These are phyloP conservation scores for Epichloe hybrida DNA, from an alignment of 2,329 filamentous ascomycete genomes.

Conservation along the genomic window DNA sequence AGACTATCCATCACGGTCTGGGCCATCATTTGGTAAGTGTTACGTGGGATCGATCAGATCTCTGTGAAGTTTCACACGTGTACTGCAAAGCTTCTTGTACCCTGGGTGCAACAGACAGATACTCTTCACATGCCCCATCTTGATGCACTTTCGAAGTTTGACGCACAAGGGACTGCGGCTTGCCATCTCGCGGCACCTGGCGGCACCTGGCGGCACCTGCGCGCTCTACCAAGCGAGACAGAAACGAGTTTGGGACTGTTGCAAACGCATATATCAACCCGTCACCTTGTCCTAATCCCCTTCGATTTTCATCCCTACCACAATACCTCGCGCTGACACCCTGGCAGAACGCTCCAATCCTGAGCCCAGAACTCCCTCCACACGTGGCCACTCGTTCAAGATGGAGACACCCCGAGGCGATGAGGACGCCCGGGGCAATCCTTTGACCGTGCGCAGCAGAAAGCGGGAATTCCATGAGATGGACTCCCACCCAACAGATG, in stretches of 20 bases:
- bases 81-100: background rate
- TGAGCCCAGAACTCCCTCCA: background rate
- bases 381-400: background rate
- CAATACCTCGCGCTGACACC: background rate
- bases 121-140: no score
- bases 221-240: background rate
- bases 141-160: background rate
- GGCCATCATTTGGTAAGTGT: background rate
- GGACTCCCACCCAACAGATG: constrained; percentile 6
- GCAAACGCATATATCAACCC: background rate
- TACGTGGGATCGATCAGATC: background rate
- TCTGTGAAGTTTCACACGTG: background rate
- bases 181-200: background rate
- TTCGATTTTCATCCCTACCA: background rate
- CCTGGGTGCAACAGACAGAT: background rate
- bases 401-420: background rate
- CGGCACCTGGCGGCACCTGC: background rate
- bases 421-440: constrained; percentile 3
- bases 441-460: constrained; percentile 14
- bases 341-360: background rate
- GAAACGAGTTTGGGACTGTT: background rate
- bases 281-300: background rate
- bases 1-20: background rate
- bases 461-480: constrained; percentile 16
- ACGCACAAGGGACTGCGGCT: background rate